Conservation (phyloP, 108 stramenopile species). For the Aurantiochytrium sp. region DNA sequence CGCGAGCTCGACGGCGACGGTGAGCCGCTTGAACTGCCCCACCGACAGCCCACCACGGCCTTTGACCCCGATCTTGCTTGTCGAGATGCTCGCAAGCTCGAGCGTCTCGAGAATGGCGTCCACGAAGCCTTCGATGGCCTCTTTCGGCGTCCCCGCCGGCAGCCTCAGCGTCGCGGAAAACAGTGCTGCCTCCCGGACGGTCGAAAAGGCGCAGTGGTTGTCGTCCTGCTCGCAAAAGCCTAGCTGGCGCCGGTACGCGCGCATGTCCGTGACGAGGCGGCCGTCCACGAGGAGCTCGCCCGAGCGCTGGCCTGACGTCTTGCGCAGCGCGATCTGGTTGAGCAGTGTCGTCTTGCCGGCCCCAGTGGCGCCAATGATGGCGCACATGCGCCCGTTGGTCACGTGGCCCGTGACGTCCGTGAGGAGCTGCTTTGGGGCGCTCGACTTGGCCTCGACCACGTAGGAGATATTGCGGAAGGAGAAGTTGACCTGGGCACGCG, state of each 20-base stretch:
- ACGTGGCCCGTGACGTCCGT: constrained; percentile 43
- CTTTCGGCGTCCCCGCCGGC: constrained; percentile 44
- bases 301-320: constrained; percentile 65
- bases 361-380: constrained; percentile 53
- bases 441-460: background rate
- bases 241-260: constrained; percentile 28
- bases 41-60: constrained; percentile 65
- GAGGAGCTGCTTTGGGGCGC: constrained; percentile 37
- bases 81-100: constrained; percentile 64
- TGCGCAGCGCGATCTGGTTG: constrained; percentile 72
- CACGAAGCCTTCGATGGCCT: constrained; percentile 57
- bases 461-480: background rate
- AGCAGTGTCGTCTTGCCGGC: constrained; percentile 65
- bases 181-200: constrained; percentile 73
- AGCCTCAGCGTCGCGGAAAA: constrained; percentile 78
- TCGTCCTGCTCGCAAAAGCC: constrained; percentile 87
- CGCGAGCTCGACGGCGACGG: constrained; percentile 71
- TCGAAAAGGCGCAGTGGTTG: constrained; percentile 69
- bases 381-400: constrained; percentile 48
- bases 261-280: background rate
- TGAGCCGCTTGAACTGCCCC: constrained; percentile 61
- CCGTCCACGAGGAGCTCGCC: constrained; percentile 58
- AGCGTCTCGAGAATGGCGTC: constrained; percentile 71
- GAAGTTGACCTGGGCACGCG: background rate
- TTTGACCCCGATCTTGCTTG: constrained; percentile 60